Percentiles rank a stretch among this genome's conserved stretches.
Conservation (phyloP, 2,329 filamentous ascomycete species). For the Colletotrichum shisoi region DNA sequence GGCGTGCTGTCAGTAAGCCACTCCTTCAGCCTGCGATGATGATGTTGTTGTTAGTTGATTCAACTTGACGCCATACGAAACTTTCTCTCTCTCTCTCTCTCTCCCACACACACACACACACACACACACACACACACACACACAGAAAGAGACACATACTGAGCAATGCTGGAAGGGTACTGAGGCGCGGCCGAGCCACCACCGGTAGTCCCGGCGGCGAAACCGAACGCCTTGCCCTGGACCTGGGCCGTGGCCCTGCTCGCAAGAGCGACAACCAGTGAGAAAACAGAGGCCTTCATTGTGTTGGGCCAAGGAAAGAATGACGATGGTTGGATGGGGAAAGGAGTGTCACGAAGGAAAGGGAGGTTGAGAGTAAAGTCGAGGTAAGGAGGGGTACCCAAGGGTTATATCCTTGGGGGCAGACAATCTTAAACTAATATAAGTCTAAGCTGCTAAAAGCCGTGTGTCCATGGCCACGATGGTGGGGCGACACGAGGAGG, state of each 20-base stretch:
- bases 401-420: not conserved
- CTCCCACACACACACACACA: not conserved
- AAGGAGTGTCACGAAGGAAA: not conserved
- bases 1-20: conserved; percentile 46
- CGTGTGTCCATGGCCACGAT: not conserved
- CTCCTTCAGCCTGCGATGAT: conserved; percentile 46
- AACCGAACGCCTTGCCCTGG: conserved; percentile 45
- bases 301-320: not conserved
- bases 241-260: conserved; percentile 43
- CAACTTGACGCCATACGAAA: not conserved
- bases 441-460: conserved; percentile 2
- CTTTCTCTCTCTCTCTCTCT: too few species aligned
- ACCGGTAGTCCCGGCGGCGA: conserved; percentile 57
- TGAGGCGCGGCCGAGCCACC: conserved; percentile 57
- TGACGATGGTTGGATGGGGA: not conserved
- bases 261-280: conserved; percentile 41
- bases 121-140: too few species aligned
- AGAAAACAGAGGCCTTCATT: conserved; percentile 26
- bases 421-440: conserved; percentile 7
- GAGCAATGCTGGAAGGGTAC: conserved; percentile 47
- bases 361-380: not conserved
- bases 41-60: not conserved
- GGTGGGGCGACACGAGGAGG: conserved; percentile 17
- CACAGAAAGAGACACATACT: too few species aligned
- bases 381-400: too few species aligned